phyloP scores from a whole-genome alignment of 2,329 filamentous ascomycete species.

The Exophiala aquamarina region DNA sequence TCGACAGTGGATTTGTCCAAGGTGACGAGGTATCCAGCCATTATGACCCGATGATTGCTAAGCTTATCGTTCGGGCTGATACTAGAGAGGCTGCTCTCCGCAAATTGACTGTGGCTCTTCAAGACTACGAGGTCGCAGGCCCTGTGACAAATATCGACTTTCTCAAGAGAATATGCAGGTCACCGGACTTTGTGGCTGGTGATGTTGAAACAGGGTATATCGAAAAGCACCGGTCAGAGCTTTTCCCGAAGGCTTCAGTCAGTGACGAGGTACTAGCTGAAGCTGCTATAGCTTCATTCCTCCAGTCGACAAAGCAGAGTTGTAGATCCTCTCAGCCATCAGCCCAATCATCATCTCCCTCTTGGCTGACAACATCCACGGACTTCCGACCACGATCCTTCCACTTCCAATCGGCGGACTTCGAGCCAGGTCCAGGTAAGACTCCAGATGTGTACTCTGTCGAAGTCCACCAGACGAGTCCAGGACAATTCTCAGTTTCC shows the following conservation, averaged over 20 bases:
- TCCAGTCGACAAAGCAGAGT: slow-evolving; percentile 27
- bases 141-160: slow-evolving; percentile 97
- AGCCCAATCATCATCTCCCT: slow-evolving; percentile 8
- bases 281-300: slow-evolving; percentile 74
- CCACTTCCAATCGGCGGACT: slow-evolving; percentile 24
- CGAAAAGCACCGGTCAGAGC: slow-evolving; percentile 75
- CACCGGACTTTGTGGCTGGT: slow-evolving; percentile 77
- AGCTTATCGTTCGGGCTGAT: slow-evolving; percentile 85
- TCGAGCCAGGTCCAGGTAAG: slow-evolving; percentile 23
- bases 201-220: slow-evolving; percentile 97
- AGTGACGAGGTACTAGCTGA: slow-evolving; percentile 78
- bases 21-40: slow-evolving; percentile 91
- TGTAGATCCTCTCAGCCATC: background rate
- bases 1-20: slow-evolving; percentile 89
- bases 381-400: slow-evolving; percentile 29
- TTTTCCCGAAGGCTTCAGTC: slow-evolving; percentile 67
- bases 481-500: slow-evolving; percentile 50
- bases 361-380: slow-evolving; percentile 24
- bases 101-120: slow-evolving; percentile 76
- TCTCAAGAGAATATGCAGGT: slow-evolving; percentile 80
- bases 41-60: slow-evolving; percentile 99
- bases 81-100: slow-evolving; percentile 78
- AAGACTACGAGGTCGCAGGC: slow-evolving; percentile 89
- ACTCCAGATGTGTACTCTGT: slow-evolving; percentile 36
- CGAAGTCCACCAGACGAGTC: slow-evolving; percentile 52